Percentiles rank a stretch among this genome's conserved stretches.
phyloP scores from a whole-genome alignment of 306 rosid genomes.

The Begonia loranthoides region DNA sequence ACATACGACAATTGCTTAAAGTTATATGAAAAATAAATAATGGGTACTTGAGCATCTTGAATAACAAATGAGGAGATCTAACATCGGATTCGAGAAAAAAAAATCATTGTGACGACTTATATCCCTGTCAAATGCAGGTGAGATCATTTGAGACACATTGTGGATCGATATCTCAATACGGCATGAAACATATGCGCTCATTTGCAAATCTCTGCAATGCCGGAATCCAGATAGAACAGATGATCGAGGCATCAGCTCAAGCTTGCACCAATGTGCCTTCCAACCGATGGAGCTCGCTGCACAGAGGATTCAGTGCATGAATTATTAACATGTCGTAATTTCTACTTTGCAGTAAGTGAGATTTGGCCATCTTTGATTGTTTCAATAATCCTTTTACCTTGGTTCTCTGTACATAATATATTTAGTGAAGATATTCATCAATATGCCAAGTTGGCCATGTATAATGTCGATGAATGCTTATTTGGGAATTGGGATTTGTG shows the following conservation, averaged over 20 bases:
- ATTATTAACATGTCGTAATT: background rate
- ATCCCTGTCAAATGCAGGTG: slow-evolving; percentile 37
- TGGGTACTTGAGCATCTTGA: background rate
- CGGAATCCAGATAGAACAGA: slow-evolving; percentile 44
- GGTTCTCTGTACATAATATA: too few relatives aligned
- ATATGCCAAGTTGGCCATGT: background rate
- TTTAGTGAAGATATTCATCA: background rate
- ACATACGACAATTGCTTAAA: background rate
- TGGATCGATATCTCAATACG: slow-evolving; percentile 87
- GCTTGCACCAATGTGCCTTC: slow-evolving; percentile 55
- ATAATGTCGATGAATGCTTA: background rate
- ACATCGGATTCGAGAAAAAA: background rate
- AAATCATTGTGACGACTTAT: background rate
- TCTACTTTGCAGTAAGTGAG: background rate
- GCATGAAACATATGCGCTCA: slow-evolving; percentile 94
- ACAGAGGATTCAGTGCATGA: slow-evolving; percentile 63
- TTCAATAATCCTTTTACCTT: background rate
- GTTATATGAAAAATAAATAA: background rate
- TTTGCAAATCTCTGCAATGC: slow-evolving; percentile 88
- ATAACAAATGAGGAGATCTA: background rate
- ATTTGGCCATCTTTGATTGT: slow-evolving; percentile 1
- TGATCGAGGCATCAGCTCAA: slow-evolving; percentile 72
- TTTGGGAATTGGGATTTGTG: too few relatives aligned
- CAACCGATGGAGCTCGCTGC: slow-evolving; percentile 64
- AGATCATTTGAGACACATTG: slow-evolving; percentile 80